Evolutionary conservation across 176 grass and related monocot genomes (phyloP), one percentile per base, ranked within the genome.

Genomic region (Aegilops tauschii): DNA sequence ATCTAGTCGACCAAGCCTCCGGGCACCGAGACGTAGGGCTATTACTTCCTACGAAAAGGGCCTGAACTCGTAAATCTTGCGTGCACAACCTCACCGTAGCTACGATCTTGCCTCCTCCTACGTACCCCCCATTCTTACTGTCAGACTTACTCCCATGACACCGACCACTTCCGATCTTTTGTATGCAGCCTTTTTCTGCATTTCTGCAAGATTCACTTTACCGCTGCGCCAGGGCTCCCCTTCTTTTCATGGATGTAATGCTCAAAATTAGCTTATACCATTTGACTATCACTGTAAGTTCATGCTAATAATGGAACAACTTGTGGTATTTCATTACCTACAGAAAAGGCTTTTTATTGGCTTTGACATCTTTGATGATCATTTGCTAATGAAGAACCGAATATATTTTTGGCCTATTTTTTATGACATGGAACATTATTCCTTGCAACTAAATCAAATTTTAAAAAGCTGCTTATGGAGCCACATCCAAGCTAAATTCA

Each of bases 401-500:
- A 14, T 68, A 20, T 4, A 63, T 27, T 64, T 65, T 76, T 50
- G 13, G 8, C 17, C n/a, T 20, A 45, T 45, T 27, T 45, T 30
- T 68, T 0, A 5, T 56, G 16, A 56, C 74, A 54, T 12, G 28
- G 8, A 29, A 34, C 74, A 56, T 77, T 12, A 8, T 34, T 32
- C 47, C 28, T 56, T 56, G 2, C 28, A 32, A 56, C 28, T 77
- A 17, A 77, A 52, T 50, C 17, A 0, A 17, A 9, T 76, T 50
- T 52, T 30, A 50, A 31, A 50, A 25, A 75, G 17, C 14, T 76
- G 73, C 73, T 9, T 77, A 56, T 77, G 27, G 63, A 52, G 12
- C 18, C 36, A 76, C 37, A 76, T 65, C 28, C 36, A 25, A 21
- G 27, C 20, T 89, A 59, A 16, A 73, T 89, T 83, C 28, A 47